phyloP scores from a whole-genome alignment of 257 asterid genomes.

The Handroanthus guayacan region DNA sequence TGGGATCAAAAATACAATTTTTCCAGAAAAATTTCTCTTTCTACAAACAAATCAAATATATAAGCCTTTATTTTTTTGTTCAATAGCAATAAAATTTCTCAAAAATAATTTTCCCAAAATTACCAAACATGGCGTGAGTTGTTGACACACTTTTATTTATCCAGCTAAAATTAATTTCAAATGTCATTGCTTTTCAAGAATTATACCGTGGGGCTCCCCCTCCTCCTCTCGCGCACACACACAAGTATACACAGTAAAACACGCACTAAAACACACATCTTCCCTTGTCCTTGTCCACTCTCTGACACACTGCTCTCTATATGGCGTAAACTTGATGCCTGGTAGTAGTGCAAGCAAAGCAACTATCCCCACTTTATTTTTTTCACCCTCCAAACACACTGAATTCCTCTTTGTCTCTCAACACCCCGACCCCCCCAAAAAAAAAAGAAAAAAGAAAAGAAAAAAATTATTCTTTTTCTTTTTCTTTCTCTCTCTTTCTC shows the following conservation, averaged over 20 bases:
- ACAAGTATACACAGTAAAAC: not conserved
- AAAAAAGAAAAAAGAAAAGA: too few relatives aligned
- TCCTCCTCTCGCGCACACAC: constrained; percentile 36
- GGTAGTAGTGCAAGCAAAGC: constrained; percentile 94
- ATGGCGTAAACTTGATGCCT: constrained; percentile 92
- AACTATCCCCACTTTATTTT: constrained; percentile 54
- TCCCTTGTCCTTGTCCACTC: constrained; percentile 53
- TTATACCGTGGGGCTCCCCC: constrained; percentile 19
- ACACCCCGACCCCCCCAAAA: too few relatives aligned
- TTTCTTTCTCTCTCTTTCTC: constrained; percentile 35
- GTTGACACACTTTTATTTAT: constrained; percentile 28
- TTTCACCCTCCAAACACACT: constrained; percentile 35
- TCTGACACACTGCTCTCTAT: constrained; percentile 68
- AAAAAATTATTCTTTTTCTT: too few relatives aligned
- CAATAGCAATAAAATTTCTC: too few relatives aligned
- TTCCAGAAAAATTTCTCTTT: too few relatives aligned
- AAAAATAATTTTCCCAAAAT: too few relatives aligned
- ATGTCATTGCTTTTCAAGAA: constrained; percentile 23
- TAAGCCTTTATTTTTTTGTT: too few relatives aligned
- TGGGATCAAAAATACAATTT: too few relatives aligned
- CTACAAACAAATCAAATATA: too few relatives aligned
- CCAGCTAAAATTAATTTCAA: constrained; percentile 24
- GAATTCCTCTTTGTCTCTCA: constrained; percentile 28
- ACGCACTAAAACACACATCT: constrained; percentile 10
- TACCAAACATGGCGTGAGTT: not conserved